Conservation (phyloP, 306 rosid species). For the Cicer bijugum region DNA sequence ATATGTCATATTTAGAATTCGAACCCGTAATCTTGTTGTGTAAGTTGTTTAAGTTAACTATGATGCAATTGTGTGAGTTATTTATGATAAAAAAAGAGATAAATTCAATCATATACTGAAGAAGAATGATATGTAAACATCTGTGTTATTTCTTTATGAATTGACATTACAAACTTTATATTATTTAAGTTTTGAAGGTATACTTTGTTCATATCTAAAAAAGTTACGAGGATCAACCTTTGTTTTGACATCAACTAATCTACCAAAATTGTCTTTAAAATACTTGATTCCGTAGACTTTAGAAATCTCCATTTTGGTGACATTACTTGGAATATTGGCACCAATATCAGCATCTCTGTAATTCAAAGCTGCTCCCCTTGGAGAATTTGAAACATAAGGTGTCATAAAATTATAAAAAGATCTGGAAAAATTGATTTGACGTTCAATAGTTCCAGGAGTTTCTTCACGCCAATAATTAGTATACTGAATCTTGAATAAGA, state of each 20-base stretch:
- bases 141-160: too few species aligned
- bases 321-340: conserved; percentile 39
- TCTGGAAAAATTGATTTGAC: neutral
- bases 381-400: conserved; percentile 27
- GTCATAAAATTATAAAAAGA: conserved; percentile 26
- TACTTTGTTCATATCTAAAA: conserved; percentile 48
- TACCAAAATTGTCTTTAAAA: conserved; percentile 39
- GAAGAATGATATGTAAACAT: too few species aligned
- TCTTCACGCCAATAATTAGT: neutral
- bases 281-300: conserved; percentile 29
- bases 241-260: conserved; percentile 26
- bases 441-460: neutral
- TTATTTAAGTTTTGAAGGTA: neutral
- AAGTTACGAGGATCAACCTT: conserved; percentile 44
- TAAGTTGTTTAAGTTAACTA: too few species aligned
- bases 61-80: too few species aligned
- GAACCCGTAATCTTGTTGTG: too few species aligned
- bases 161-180: neutral
- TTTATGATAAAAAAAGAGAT: too few species aligned
- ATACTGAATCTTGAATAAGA: conserved; percentile 44
- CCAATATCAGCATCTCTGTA: conserved; percentile 51
- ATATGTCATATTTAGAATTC: too few species aligned
- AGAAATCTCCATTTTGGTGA: neutral
- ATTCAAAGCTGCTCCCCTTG: conserved; percentile 39
- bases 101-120: too few species aligned